These are phyloP conservation scores for Chaetomium tenue DNA, from an alignment of 495 filamentous ascomycete species.

Conservation along the genomic window DNA sequence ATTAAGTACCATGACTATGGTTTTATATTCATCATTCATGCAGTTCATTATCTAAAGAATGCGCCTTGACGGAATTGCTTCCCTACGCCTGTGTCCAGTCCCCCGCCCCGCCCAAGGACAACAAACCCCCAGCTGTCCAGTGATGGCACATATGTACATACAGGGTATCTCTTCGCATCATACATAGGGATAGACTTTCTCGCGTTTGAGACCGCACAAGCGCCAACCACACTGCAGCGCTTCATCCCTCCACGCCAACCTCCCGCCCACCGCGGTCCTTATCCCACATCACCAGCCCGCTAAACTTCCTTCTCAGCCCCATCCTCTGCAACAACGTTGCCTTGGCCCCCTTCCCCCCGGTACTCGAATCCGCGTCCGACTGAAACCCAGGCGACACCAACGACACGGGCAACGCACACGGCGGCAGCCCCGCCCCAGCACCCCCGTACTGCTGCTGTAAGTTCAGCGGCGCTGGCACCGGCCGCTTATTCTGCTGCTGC, in stretches of 20 bases:
- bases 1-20: no score
- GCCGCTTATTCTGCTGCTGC: not conserved
- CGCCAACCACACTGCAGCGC: no score
- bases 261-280: not conserved
- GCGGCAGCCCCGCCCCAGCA: conserved; percentile 11
- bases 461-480: conserved; percentile 19
- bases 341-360: conserved; percentile 6
- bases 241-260: conserved; percentile 16
- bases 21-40: no score
- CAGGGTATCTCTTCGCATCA: no score
- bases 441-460: not conserved
- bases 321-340: conserved; percentile 18
- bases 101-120: no score
- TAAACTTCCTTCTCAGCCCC: conserved; percentile 26
- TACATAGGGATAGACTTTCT: no score
- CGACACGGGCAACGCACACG: conserved; percentile 24
- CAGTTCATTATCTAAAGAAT: no score
- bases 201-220: no score
- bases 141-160: no score
- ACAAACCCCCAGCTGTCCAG: no score
- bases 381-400: conserved; percentile 18
- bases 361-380: not conserved
- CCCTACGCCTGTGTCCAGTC: no score
- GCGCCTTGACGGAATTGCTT: no score
- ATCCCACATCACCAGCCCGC: conserved; percentile 22